These are phyloP conservation scores for Ceratobasidium sp. DNA, from an alignment of 1,284 basidiomycete genomes.

Conservation along the genomic window DNA sequence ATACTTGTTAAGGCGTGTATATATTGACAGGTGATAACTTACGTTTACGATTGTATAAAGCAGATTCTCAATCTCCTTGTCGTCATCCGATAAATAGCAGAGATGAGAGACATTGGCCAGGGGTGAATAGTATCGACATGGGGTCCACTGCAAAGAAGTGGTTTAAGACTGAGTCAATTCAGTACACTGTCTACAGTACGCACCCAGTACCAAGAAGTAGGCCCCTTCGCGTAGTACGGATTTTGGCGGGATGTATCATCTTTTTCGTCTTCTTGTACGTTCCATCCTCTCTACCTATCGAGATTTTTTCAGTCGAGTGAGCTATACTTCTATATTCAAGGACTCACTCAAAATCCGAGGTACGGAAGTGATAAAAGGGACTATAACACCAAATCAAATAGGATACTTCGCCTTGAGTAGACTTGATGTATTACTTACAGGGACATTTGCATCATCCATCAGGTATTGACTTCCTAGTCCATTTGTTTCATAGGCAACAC, in stretches of 20 bases:
- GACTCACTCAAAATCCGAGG: conserved; percentile 65
- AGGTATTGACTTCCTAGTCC: conserved; percentile 73
- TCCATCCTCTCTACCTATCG: conserved; percentile 58
- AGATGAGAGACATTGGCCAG: conserved; percentile 83
- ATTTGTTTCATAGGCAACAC: conserved; percentile 79
- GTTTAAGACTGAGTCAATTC: no score
- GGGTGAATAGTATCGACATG: conserved; percentile 75
- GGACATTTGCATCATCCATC: conserved; percentile 84
- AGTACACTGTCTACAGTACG: no score
- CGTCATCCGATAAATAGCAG: conserved; percentile 76
- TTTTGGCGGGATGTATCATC: conserved; percentile 67
- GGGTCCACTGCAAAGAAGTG: conserved; percentile 61
- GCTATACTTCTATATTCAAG: neutral
- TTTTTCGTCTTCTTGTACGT: conserved; percentile 69
- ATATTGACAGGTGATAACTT: conserved; percentile 45
- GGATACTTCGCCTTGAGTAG: neutral
- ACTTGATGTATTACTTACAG: conserved; percentile 55
- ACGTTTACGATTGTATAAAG: conserved; percentile 72
- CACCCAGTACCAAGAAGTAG: conserved; percentile 71
- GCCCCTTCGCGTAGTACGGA: conserved; percentile 72
- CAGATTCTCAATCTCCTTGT: conserved; percentile 67
- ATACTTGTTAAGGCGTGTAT: conserved; percentile 19
- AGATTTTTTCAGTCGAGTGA: neutral
- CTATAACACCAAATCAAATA: conserved; percentile 49
- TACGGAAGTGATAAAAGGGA: conserved; percentile 78